Evolutionary conservation across 2,329 filamentous ascomycete genomes (phyloP), one percentile per base, ranked within the genome.

Genomic region (Aphanoascus verrucosus): DNA sequence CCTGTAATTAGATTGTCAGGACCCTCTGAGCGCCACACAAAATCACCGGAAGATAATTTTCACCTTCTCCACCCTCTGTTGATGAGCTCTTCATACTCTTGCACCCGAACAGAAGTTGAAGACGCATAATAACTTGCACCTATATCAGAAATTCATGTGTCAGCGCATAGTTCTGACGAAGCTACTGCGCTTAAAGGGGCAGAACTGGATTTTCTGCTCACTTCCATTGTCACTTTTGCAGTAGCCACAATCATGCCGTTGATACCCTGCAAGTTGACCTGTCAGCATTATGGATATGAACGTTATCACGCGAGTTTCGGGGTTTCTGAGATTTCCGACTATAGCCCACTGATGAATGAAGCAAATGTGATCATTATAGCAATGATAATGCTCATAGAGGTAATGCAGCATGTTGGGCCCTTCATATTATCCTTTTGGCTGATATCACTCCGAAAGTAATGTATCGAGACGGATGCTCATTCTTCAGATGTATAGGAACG

Each of bases 31-130:
- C 17, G 34, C 9, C 32, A 9, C 2, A 47, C 6, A n/a, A n/a
- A n/a, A n/a, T n/a, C n/a, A n/a, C n/a, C n/a, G 20, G 42, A 40
- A n/a, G 56, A 56, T 66, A 37, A 37, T 12, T 6, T 28, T 40
- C 19, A 74, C 72, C 72, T 67, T 65, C 74, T 68, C 74, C 74
- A 76, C 44, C 74, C 74, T 43, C 71, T 65, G 60, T 76, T 70
- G 55, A 76, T 65, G 17, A 76, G 66, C 28, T 66, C 61, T 57
- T 74, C 73, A 64, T 76, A 76, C 61, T 76, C 72, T 51, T 67
- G 66, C 40, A 71, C 68, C 50, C 66, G 65, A 57, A 75, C 68
- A 35, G 67, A 65, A 34, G 70, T 64, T 14, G 71, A 74, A 49
- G 67, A 69, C 59, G 72, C 65, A 62, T 74, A 75, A 61, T 74